Conservation (phyloP, 1,139 yeast genomes). For the Kodamaea suecica region DNA sequence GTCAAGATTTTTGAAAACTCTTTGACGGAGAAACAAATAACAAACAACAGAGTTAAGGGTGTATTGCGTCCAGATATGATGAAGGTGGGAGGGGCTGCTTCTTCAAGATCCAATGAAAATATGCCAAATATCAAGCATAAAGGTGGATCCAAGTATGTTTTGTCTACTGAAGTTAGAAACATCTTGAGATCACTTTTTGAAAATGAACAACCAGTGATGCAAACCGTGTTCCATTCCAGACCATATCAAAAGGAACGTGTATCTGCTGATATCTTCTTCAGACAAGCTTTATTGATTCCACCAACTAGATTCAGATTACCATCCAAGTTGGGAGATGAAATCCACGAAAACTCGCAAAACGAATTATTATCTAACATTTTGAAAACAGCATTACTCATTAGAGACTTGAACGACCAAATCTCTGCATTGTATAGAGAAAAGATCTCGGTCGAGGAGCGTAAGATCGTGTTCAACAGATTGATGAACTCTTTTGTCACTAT, state of each 20-base stretch:
- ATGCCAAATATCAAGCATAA: slow-evolving; percentile 52
- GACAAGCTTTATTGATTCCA: slow-evolving; percentile 86
- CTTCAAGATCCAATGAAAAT: slow-evolving; percentile 19
- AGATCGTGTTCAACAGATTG: slow-evolving; percentile 76
- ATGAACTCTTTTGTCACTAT: slow-evolving; percentile 94
- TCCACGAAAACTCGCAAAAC: slow-evolving; percentile 92
- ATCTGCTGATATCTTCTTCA: slow-evolving; percentile 85
- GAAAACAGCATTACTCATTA: slow-evolving; percentile 73
- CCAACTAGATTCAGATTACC: slow-evolving; percentile 97
- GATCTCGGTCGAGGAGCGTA: slow-evolving; percentile 59
- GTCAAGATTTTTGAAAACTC: slow-evolving; percentile 89
- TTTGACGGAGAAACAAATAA: slow-evolving; percentile 72
- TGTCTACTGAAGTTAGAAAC: slow-evolving; percentile 83
- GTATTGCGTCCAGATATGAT: slow-evolving; percentile 70
- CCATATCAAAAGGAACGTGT: slow-evolving; percentile 55
- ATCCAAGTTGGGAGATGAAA: slow-evolving; percentile 93
- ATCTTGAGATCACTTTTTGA: slow-evolving; percentile 71
- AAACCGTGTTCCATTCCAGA: slow-evolving; percentile 70
- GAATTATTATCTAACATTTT: slow-evolving; percentile 79
- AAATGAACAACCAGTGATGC: slow-evolving; percentile 62
- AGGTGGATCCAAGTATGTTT: slow-evolving; percentile 77
- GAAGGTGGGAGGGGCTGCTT: slow-evolving; percentile 22
- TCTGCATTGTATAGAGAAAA: slow-evolving; percentile 62
- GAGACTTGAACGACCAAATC: slow-evolving; percentile 85
- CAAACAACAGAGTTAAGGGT: slow-evolving; percentile 82